Evolutionary conservation across 352 stramenopile species (phyloP).

Genomic region (Phytophthora megakarya): DNA sequence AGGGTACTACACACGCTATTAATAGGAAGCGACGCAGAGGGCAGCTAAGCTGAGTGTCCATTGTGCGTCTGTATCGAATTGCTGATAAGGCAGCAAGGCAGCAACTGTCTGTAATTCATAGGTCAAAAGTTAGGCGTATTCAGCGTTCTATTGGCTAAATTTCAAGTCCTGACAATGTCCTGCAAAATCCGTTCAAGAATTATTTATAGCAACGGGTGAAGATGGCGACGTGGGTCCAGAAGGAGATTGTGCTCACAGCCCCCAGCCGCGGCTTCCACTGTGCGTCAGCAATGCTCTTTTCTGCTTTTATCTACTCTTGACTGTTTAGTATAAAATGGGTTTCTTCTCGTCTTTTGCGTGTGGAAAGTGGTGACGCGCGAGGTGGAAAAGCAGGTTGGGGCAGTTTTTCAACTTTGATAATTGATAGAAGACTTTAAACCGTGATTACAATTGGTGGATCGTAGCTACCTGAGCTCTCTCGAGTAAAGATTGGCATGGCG

Average conservation of each 20-base stretch:
- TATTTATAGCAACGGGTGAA: conserved; percentile 1
- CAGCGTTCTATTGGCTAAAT: conserved; percentile 56
- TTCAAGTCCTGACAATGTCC: no score
- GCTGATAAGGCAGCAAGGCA: conserved; percentile 84
- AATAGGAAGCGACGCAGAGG: no score
- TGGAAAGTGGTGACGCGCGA: conserved; percentile 78
- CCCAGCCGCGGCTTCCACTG: conserved; percentile 83
- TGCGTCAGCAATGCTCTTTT: conserved; percentile 23
- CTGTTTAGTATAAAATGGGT: background rate
- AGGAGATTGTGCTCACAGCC: conserved; percentile 84
- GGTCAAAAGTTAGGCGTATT: no score
- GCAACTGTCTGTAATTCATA: no score
- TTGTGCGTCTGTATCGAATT: no score
- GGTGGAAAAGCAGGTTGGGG: conserved; percentile 75
- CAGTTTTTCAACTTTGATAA: background rate
- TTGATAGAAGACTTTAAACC: background rate
- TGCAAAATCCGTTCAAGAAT: no score
- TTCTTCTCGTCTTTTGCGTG: background rate
- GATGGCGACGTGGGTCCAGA: conserved; percentile 85
- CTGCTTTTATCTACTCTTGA: background rate
- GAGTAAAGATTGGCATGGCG: conserved; percentile 93
- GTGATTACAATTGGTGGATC: background rate
- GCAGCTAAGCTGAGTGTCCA: no score
- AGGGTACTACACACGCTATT: no score
- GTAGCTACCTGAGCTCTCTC: conserved; percentile 62